Conservation (phyloP, 2,329 filamentous ascomycete genomes). For the Aulographum hederae region DNA sequence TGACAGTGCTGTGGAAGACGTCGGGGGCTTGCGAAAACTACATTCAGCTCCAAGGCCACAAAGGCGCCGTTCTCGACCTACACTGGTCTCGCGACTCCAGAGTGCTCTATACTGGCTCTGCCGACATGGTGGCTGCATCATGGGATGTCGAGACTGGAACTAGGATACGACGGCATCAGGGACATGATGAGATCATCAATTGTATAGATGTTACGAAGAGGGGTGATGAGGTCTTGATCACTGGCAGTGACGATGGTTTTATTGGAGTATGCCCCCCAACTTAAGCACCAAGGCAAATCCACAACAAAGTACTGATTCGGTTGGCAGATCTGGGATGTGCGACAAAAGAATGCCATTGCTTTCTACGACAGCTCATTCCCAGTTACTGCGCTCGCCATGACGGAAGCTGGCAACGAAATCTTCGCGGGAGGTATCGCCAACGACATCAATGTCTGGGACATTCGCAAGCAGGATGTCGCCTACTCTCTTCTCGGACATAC, state of each 20-base stretch:
- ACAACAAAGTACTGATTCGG: not conserved
- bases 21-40: slow-evolving; percentile 93
- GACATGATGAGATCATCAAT: slow-evolving; percentile 94
- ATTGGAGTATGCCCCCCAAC: slow-evolving; percentile 40
- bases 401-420: slow-evolving; percentile 87
- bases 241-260: slow-evolving; percentile 81
- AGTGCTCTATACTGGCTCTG: slow-evolving; percentile 79
- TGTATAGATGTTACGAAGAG: slow-evolving; percentile 72
- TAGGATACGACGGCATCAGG: slow-evolving; percentile 77
- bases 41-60: slow-evolving; percentile 72
- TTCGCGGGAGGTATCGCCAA: slow-evolving; percentile 94
- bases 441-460: slow-evolving; percentile 91
- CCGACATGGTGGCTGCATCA: slow-evolving; percentile 81
- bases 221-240: slow-evolving; percentile 79
- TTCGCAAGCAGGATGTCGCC: slow-evolving; percentile 74
- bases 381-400: slow-evolving; percentile 77
- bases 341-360: slow-evolving; percentile 73
- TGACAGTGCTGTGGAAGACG: slow-evolving; percentile 74
- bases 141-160: slow-evolving; percentile 91
- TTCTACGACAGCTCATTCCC: slow-evolving; percentile 85
- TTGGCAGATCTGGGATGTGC: slow-evolving; percentile 82
- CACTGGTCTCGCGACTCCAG: slow-evolving; percentile 94
- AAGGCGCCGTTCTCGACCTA: slow-evolving; percentile 75
- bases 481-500: slow-evolving; percentile 81
- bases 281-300: not conserved